phyloP scores from a whole-genome alignment of 768 basidiomycete genomes.

The Agrocybe pediades region DNA sequence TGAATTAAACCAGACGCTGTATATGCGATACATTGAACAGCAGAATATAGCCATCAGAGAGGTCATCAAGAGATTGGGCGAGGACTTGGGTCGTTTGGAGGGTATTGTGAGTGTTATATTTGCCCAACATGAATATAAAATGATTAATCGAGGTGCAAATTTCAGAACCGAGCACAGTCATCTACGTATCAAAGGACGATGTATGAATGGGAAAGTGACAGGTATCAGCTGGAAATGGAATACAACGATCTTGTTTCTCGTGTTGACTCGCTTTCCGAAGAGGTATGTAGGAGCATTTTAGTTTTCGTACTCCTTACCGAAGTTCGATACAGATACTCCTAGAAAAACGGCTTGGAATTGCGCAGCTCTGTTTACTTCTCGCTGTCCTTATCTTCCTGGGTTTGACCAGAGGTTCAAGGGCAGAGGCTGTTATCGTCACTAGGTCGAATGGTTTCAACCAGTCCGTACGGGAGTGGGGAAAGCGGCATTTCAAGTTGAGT shows the following conservation, averaged over 20 bases:
- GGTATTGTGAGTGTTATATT: slow-evolving; percentile 55
- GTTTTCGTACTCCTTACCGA: neutral
- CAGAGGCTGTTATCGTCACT: slow-evolving; percentile 28
- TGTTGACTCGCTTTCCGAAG: slow-evolving; percentile 76
- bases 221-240: slow-evolving; percentile 67
- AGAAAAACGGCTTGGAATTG: slow-evolving; percentile 88
- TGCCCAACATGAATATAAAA: neutral
- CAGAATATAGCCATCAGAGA: slow-evolving; percentile 79
- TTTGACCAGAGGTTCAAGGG: slow-evolving; percentile 74
- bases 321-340: slow-evolving; percentile 61
- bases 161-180: slow-evolving; percentile 70
- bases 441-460: slow-evolving; percentile 23
- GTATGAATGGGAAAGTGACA: slow-evolving; percentile 69
- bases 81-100: slow-evolving; percentile 78
- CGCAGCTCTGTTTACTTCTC: slow-evolving; percentile 82
- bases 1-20: slow-evolving; percentile 86
- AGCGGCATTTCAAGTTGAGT: slow-evolving; percentile 56
- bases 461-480: slow-evolving; percentile 55
- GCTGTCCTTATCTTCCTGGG: slow-evolving; percentile 86
- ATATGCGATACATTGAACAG: slow-evolving; percentile 86
- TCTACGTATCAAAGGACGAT: slow-evolving; percentile 65
- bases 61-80: slow-evolving; percentile 70
- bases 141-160: slow-evolving; percentile 1
- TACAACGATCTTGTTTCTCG: slow-evolving; percentile 67
- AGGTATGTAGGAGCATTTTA: slow-evolving; percentile 48